These are phyloP conservation scores for Gonapodya sp. DNA, from an alignment of 192 early-diverging fungal species.

Conservation along the genomic window DNA sequence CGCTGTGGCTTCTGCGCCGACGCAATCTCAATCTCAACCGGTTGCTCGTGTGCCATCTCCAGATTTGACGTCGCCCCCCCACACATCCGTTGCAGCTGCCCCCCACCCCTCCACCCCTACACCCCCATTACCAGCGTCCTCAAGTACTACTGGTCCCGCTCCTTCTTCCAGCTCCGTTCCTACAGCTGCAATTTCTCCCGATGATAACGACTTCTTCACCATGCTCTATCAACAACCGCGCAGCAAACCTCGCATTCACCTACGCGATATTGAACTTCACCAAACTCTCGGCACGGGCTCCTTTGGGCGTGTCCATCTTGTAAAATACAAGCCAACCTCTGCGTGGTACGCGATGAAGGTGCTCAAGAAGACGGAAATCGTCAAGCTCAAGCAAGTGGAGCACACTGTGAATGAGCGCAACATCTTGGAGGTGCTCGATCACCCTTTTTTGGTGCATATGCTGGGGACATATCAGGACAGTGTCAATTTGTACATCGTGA, in stretches of 20 bases:
- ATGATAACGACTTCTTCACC: not conserved
- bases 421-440: conserved; percentile 77
- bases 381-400: conserved; percentile 92
- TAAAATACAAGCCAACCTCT: conserved; percentile 56
- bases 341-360: conserved; percentile 75
- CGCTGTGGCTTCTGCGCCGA: not conserved
- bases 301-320: conserved; percentile 95
- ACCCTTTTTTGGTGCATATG: conserved; percentile 87
- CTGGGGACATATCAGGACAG: conserved; percentile 92
- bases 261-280: conserved; percentile 73
- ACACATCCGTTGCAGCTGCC: not conserved
- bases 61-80: not conserved
- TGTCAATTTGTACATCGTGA: conserved; percentile 83
- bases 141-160: not conserved
- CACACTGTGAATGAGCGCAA: conserved; percentile 95
- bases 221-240: not conserved
- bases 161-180: too few species aligned
- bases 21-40: not conserved
- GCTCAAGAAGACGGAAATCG: conserved; percentile 85
- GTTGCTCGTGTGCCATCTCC: not conserved
- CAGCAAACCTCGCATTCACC: conserved; percentile 6
- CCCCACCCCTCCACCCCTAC: not conserved
- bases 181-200: too few species aligned
- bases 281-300: conserved; percentile 92
- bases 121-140: not conserved